These are phyloP conservation scores for Omphalotus guepiniiformis DNA, from an alignment of 768 basidiomycete species.

Conservation along the genomic window DNA sequence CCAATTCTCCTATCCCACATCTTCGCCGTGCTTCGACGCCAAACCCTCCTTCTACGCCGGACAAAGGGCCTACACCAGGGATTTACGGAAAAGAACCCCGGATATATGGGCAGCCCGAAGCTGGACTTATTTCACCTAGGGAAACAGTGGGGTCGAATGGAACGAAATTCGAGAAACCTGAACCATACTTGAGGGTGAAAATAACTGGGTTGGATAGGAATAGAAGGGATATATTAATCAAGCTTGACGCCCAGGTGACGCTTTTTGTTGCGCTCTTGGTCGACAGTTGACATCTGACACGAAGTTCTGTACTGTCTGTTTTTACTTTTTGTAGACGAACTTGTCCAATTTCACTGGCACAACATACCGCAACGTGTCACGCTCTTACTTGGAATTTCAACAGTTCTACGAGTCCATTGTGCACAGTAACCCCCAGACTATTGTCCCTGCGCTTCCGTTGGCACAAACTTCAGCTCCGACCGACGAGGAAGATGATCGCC, in stretches of 20 bases:
- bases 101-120: conserved; percentile 83
- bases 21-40: conserved; percentile 60
- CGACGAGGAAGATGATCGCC: conserved; percentile 96
- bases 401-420: conserved; percentile 89
- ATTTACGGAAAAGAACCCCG: conserved; percentile 77
- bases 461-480: conserved; percentile 95
- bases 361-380: conserved; percentile 89
- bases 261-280: not conserved
- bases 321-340: conserved; percentile 64
- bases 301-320: not conserved
- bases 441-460: conserved; percentile 93
- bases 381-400: conserved; percentile 94
- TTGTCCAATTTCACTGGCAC: conserved; percentile 86
- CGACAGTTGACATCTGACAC: not conserved
- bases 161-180: conserved; percentile 63
- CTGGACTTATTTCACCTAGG: conserved; percentile 76
- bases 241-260: conserved; percentile 91
- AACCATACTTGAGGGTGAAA: conserved; percentile 84
- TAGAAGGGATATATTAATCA: conserved; percentile 88
- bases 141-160: conserved; percentile 66
- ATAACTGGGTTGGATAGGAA: conserved; percentile 93
- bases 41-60: conserved; percentile 39
- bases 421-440: conserved; percentile 91
- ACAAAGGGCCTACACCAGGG: conserved; percentile 50
- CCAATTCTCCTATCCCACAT: conserved; percentile 68